Base-by-base conservation (phyloP, 441 rosid species). In the Melastoma candidum region DNA sequence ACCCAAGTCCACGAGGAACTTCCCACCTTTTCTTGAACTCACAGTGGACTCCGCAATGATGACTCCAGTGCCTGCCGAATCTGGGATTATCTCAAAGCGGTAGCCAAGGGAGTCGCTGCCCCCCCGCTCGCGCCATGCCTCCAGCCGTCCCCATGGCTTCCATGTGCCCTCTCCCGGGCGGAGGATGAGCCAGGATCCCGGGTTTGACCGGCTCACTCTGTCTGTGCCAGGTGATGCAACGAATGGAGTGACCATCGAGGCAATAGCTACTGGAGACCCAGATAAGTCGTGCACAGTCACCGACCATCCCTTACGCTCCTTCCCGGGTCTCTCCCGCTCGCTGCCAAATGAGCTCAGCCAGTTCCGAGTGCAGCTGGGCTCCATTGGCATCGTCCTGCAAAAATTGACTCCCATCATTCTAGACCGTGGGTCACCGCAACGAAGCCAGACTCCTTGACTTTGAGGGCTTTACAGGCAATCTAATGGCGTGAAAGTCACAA, bases 81-180 rank as follows among this genome's bases (percentile, higher is more conserved):
- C 95, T 0, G 90, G 87, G 7, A 80, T 80, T 2, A 87, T 79
- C 64, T 83, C 88, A 24, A 90, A 87, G 14, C 93, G 78, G 63
- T 79, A 85, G 2, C 96, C 98, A 0, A 90, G 82, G 0, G 95
- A 81, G 5, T 85, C 84, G 0, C 78, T 71, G 8, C 76, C 59
- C 7, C 88, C 87, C 0, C 87, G 86, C 75, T 83, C 96, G 11
- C 96, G 84, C 95, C 93, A 92, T 1, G 96, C 95, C 72, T 90
- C 94, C 1, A 90, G 89, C 2, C 90, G 71, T 0, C 94, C 96
- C 98, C 96, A 90, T 0, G 98, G 93, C 52, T 84, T 85, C 98
- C 96, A 90, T 8, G 90, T 87, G 48, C 82, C 76, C 44, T 75
- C 90, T 0, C 90, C 82, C 0, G 90, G 95, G n/a, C 95, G 85